Conservation (phyloP, 176 grass and related monocot species). For the Zizania latifolia region DNA sequence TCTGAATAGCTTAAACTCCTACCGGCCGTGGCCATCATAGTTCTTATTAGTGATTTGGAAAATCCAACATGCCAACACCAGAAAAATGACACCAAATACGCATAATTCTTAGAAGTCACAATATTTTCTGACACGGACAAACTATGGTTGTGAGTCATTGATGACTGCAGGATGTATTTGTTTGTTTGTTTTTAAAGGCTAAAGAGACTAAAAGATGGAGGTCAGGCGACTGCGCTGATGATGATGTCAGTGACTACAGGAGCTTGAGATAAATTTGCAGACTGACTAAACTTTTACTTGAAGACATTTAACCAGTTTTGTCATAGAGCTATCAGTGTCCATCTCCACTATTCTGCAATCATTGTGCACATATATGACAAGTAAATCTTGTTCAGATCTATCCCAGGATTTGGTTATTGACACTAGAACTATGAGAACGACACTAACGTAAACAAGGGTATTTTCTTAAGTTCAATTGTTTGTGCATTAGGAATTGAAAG, state of each 20-base stretch:
- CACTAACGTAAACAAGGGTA: constrained; percentile 9
- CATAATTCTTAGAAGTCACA: background rate
- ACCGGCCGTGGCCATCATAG: background rate
- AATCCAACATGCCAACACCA: background rate
- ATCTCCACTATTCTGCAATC: constrained; percentile 6
- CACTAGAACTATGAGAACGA: background rate
- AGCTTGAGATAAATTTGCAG: background rate
- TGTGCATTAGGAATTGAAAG: background rate
- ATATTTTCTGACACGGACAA: too few relatives aligned
- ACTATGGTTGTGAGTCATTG: too few relatives aligned
- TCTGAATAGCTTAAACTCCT: background rate
- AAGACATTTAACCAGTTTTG: background rate
- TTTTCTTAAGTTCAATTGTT: background rate
- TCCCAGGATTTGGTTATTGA: background rate
- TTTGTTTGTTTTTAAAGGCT: too few relatives aligned
- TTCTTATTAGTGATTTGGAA: background rate
- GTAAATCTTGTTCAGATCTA: background rate
- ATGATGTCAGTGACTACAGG: background rate
- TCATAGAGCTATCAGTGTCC: background rate
- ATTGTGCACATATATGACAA: background rate
- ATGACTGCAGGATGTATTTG: too few relatives aligned
- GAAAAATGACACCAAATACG: background rate
- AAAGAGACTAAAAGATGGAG: too few relatives aligned
- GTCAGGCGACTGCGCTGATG: background rate
- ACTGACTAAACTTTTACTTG: background rate